Base-by-base conservation (phyloP, 2,329 filamentous ascomycete genomes). In the Penicillium sp. region DNA sequence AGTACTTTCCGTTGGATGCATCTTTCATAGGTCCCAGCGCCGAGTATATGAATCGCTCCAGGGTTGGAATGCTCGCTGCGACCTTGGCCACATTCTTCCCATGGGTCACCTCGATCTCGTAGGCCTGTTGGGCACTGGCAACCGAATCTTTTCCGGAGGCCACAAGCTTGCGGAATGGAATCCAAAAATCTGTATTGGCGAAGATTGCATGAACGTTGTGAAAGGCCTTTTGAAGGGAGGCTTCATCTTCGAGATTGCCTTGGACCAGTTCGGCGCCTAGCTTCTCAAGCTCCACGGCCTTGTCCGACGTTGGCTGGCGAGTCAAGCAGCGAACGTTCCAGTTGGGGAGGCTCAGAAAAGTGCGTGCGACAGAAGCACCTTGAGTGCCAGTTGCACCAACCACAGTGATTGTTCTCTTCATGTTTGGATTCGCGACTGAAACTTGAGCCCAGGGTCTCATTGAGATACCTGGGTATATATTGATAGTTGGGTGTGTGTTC, bases 51-150 rank as follows among this genome's bases (percentile, higher is more conserved):
- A 82, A 79, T 0, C 78, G 63, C 24, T 79, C 77, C 1, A 84
- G 70, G 0, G 71, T 70, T 3, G 68, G 23, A 61, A 72, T 68
- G 0, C 65, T 58, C 1, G 78, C 75, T 0, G 81, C 82, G 0
- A 80, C 82, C 54, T 83, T 77, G 3, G 75, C 79, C 24, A 85
- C 80, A 52, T 84, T 85, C 54, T 74, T 77, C 0, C 82, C 81
- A 46, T 84, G 78, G 12, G 69, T 69, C 7, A 75, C 63, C 65
- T 85, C 83, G 2, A 77, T 65, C 0, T 80, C 70, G 53, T 78
- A 80, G 0, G 77, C 77, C 3, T 50, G 17, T 17, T 40, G 37
- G 27, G 20, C 30, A 29, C 52, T 58, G 1, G 36, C 43, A 7
- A 24, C 8, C 6, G 30, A 21, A 7, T 51, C 46, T 13, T n/a